Conservation (phyloP, 2,329 filamentous ascomycete species). For the Penicillium sclerotigenum region DNA sequence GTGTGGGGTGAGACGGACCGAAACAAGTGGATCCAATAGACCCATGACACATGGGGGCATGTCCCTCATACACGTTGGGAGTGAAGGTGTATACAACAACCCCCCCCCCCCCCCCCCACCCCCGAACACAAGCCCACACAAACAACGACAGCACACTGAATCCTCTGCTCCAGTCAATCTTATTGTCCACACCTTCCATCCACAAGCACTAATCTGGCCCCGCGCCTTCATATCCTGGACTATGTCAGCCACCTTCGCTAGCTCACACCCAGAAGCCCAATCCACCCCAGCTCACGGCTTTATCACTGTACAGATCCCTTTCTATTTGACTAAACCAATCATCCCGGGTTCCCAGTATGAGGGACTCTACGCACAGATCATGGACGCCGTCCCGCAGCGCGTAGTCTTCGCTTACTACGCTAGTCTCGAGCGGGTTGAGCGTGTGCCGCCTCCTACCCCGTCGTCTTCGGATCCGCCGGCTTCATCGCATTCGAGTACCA, state of each 20-base stretch:
- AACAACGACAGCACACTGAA: background rate
- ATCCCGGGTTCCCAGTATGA: background rate
- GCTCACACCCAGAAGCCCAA: conserved; percentile 3
- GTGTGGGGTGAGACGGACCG: too few relatives aligned
- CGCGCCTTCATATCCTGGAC: conserved; percentile 34
- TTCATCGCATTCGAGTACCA: background rate
- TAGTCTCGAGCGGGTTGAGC: conserved; percentile 33
- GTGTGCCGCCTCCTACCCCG: background rate
- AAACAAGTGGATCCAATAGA: too few relatives aligned
- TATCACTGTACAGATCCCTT: conserved; percentile 35
- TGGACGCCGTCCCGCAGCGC: conserved; percentile 22
- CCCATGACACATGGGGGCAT: too few relatives aligned
- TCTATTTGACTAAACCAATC: conserved; percentile 6
- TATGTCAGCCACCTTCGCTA: conserved; percentile 30
- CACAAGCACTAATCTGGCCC: conserved; percentile 30
- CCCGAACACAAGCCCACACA: background rate
- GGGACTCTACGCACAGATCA: conserved; percentile 21
- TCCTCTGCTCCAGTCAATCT: conserved; percentile 28
- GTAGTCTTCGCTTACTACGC: conserved; percentile 35
- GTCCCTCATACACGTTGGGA: too few relatives aligned
- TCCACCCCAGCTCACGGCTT: conserved; percentile 18
- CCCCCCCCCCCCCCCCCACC: too few relatives aligned
- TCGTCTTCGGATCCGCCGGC: background rate
- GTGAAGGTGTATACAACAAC: too few relatives aligned
- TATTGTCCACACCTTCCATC: conserved; percentile 39